Evolutionary conservation across 2,329 filamentous ascomycete genomes (phyloP).

Genomic region (Fusarium xylarioides): DNA sequence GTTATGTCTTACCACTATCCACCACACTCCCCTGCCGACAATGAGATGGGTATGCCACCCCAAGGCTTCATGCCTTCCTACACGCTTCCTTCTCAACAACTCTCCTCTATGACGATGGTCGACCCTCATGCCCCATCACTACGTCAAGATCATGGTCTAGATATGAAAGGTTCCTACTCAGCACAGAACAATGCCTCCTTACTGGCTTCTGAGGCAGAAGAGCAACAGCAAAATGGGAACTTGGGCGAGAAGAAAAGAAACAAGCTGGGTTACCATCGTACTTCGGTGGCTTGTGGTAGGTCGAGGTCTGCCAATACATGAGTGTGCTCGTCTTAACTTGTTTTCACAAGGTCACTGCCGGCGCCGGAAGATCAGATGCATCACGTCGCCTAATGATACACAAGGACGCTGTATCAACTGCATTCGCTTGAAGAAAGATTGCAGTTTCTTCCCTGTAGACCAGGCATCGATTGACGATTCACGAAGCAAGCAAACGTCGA

Average conservation of each 20-base stretch:
- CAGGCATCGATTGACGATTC: constrained; percentile 67
- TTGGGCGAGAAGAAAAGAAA: constrained; percentile 73
- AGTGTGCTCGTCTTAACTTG: not conserved
- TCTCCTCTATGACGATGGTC: constrained; percentile 45
- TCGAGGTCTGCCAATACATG: constrained; percentile 37
- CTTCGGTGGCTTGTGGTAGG: constrained; percentile 95
- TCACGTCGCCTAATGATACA: constrained; percentile 76
- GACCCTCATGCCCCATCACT: constrained; percentile 48
- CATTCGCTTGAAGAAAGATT: constrained; percentile 93
- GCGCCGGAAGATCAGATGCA: constrained; percentile 90
- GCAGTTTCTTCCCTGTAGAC: constrained; percentile 90
- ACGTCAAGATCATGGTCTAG: constrained; percentile 48
- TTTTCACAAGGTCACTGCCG: constrained; percentile 79
- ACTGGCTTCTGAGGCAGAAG: constrained; percentile 49
- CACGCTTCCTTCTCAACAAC: constrained; percentile 44
- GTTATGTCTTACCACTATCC: constrained; percentile 62
- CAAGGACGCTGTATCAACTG: constrained; percentile 89
- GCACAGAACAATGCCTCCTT: constrained; percentile 58
- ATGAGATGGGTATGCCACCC: constrained; percentile 54
- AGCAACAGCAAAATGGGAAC: constrained; percentile 45
- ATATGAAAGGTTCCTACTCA: constrained; percentile 60
- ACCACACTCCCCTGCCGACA: constrained; percentile 52
- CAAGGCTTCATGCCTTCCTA: constrained; percentile 48
- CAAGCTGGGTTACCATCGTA: constrained; percentile 94
- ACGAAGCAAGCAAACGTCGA: constrained; percentile 53